A percentile compares a stretch with the other conserved stretches of the same genome.
Evolutionary conservation across 345 rosid species (phyloP).

Genomic region (Dipteronia sinensis): DNA sequence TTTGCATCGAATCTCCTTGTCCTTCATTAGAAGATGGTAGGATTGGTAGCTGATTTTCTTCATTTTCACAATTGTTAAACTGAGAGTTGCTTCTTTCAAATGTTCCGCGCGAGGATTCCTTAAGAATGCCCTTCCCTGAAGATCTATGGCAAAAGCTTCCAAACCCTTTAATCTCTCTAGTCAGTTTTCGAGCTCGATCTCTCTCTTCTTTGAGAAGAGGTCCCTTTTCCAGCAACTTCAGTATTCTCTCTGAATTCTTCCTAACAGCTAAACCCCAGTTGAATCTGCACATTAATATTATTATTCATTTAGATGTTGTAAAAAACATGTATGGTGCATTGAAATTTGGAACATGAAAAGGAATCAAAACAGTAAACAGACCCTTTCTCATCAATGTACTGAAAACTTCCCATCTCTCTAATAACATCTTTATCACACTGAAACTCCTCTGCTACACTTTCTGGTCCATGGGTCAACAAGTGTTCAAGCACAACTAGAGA

Average conservation of each 20-base stretch:
- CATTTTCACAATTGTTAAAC: conserved; percentile 36
- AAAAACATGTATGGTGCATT: not conserved
- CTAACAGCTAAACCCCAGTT: conserved; percentile 89
- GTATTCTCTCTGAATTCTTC: conserved; percentile 69
- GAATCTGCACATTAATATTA: conserved; percentile 47
- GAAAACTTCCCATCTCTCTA: conserved; percentile 56
- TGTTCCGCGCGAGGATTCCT: conserved; percentile 33
- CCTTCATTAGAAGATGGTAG: conserved; percentile 9
- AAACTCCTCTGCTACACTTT: conserved; percentile 79
- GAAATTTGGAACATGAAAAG: not conserved
- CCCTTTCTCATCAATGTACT: conserved; percentile 84
- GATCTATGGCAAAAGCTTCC: conserved; percentile 68
- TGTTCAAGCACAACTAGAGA: conserved; percentile 74
- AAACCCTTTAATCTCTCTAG: conserved; percentile 83
- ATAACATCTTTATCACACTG: conserved; percentile 59
- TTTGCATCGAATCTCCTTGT: conserved; percentile 17
- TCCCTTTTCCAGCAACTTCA: conserved; percentile 69
- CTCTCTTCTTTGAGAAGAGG: conserved; percentile 73
- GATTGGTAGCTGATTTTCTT: conserved; percentile 47
- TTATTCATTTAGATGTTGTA: not conserved
- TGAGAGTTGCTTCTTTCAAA: conserved; percentile 59
- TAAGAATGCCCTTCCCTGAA: conserved; percentile 37
- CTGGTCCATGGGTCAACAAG: conserved; percentile 93
- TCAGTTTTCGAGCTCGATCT: conserved; percentile 72
- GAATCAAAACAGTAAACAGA: conserved; percentile 22